Evolutionary conservation across 352 stramenopile species (phyloP), one percentile per base, ranked within the genome.

Genomic region (Phytopythium helicoides): DNA sequence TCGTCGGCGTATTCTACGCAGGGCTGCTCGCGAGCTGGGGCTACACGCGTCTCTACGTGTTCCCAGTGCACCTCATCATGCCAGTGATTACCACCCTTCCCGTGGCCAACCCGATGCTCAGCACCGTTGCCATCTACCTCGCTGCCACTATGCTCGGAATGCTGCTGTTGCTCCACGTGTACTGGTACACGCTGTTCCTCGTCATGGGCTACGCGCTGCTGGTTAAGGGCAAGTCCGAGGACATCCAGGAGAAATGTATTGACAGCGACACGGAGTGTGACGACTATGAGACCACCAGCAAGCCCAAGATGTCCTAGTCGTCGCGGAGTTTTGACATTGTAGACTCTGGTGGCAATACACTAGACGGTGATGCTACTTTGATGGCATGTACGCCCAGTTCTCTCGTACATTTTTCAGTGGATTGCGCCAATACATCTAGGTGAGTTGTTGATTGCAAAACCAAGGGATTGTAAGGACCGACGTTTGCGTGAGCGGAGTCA

Each of bases 1-100:
- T 78, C 31, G 61, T 73, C 14, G 53, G 63, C 19, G 47, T 42
- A 34, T 67, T 73, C 55, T 78, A 79, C 48, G 38, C 68, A 19
- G 50, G 74, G 16, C 58, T 78, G 34, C 57, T 78, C 46, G 55
- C 49, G 2, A 71, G 65, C 19, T 78, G 68, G 68, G 68, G 50
- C 14, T 78, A 78, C 47, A 75, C 63, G 22, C 60, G 69, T 6
- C 54, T 79, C 33, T 79, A 69, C 47, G 69, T 79, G 52, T 65
- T 66, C 21, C 69, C 69, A 9, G 61, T 76, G 48, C 62, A 79
- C 56, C 31, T 79, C 45, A 67, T 79, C 36, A 71, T 68, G 54
- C 60, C 65, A 46, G 39, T 59, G n/a, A 59, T 68, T 23, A 60
- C 62, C 42, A 57, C 66, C 49, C 60, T 67, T 23, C 56, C 56